Evolutionary conservation across 2,329 filamentous ascomycete genomes (phyloP).

Genomic region (Septoria linicola): DNA sequence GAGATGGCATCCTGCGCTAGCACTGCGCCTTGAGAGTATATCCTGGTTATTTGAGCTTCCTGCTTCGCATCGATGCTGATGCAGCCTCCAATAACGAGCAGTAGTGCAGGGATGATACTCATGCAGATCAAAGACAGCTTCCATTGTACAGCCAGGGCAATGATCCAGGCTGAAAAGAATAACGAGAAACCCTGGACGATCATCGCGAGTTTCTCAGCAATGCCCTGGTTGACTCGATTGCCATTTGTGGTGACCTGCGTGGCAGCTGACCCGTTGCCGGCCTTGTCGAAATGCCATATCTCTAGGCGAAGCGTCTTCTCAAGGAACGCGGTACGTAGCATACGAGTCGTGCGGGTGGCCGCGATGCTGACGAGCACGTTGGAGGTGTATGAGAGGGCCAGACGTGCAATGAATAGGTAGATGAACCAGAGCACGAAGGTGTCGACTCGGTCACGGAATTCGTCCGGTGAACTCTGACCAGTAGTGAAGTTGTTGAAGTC

Average conservation of each 20-base stretch:
- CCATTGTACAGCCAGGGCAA: constrained; percentile 45
- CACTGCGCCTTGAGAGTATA: constrained; percentile 47
- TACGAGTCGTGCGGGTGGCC: constrained; percentile 53
- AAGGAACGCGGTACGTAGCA: constrained; percentile 61
- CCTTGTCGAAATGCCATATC: constrained; percentile 65
- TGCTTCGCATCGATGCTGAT: constrained; percentile 40
- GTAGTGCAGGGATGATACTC: constrained; percentile 49
- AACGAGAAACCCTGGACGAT: constrained; percentile 38
- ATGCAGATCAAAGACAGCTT: constrained; percentile 49
- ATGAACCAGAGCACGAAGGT: constrained; percentile 64
- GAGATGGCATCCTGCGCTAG: constrained; percentile 54
- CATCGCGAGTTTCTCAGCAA: constrained; percentile 42
- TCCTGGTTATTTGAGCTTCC: constrained; percentile 37
- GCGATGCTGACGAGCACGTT: constrained; percentile 48
- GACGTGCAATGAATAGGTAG: constrained; percentile 67
- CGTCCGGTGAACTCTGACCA: constrained; percentile 16
- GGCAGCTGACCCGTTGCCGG: constrained; percentile 49
- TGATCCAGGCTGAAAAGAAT: constrained; percentile 44
- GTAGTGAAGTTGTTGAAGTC: constrained; percentile 46
- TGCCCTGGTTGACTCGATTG: constrained; percentile 42
- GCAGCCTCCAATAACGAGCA: constrained; percentile 35
- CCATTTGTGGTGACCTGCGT: constrained; percentile 34
- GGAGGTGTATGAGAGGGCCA: constrained; percentile 59
- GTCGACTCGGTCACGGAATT: constrained; percentile 28
- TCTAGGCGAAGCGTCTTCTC: constrained; percentile 63